Percentiles rank a stretch among this genome's conserved stretches.
These are phyloP conservation scores for Pythium diclinum DNA, from an alignment of 352 stramenopile genomes.

Conservation along the genomic window DNA sequence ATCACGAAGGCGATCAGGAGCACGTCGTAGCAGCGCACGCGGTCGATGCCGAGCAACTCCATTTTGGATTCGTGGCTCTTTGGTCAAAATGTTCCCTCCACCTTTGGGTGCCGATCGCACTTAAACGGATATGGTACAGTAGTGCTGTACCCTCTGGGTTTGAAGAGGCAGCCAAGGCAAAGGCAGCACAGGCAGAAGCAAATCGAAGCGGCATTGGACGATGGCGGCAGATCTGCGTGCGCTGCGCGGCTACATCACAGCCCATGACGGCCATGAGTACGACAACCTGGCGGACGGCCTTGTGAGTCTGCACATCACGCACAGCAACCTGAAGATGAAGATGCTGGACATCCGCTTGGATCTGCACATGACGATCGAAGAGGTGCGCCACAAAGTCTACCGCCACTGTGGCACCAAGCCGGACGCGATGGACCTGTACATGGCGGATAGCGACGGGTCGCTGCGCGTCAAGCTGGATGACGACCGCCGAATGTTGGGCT, in stretches of 20 bases:
- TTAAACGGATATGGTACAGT: constrained; percentile 7
- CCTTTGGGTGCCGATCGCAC: background rate
- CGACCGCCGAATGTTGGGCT: constrained; percentile 86
- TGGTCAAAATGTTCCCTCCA: background rate
- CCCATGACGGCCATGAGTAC: constrained; percentile 87
- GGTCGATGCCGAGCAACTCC: constrained; percentile 43
- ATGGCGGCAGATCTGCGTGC: constrained; percentile 76
- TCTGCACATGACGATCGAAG: constrained; percentile 85
- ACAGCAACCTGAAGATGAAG: constrained; percentile 96
- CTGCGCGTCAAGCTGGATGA: constrained; percentile 59
- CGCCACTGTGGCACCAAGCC: constrained; percentile 94
- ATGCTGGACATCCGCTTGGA: constrained; percentile 98
- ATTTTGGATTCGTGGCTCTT: constrained; percentile 5
- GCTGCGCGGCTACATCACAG: constrained; percentile 77
- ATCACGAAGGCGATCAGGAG: constrained; percentile 60
- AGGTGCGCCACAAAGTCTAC: constrained; percentile 92
- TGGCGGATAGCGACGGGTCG: constrained; percentile 56
- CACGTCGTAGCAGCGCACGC: constrained; percentile 69
- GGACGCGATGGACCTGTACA: constrained; percentile 80
- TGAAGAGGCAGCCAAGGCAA: constrained; percentile 15
- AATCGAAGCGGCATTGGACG: background rate
- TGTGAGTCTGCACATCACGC: constrained; percentile 95
- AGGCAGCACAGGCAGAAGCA: background rate
- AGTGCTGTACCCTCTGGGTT: background rate
- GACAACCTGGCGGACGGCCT: constrained; percentile 82